Evolutionary conservation across 768 basidiomycete genomes (phyloP), one percentile per base, ranked within the genome.

Genomic region (Suillus variegatus): DNA sequence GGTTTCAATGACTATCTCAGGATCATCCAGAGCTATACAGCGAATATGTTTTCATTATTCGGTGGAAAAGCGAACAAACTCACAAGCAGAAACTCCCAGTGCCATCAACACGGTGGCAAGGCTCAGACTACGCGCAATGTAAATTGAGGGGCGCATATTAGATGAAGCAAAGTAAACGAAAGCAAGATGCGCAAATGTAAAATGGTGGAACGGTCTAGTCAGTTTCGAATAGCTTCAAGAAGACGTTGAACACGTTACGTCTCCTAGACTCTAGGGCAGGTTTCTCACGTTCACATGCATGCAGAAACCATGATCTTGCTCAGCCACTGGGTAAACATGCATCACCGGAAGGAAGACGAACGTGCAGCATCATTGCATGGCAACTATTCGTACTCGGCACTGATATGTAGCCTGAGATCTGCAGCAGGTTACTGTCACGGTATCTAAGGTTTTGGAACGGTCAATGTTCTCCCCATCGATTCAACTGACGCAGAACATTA

Each of bases 1-100:
- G 64, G 88, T 87, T 67, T 76, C 68, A 14, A 82, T 77, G 47
- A 76, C 61, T 64, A 93, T 78, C 72, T 88, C 88, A 57, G 86
- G 88, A 67, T 85, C 86, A 38, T 66, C 70, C 44, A 75, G 70
- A 64, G 74, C 71, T 72, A 57, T 63, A 58, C 38, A 25, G 28
- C 35, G n/a, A 13, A 10, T 44, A 25, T 12, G 22, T 35, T 38
- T 44, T 40, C 56, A 64, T 60, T 41, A n/a, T 51, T 20, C 41
- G 35, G 56, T 61, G 46, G 60, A 58, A 32, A 38, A 25, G n/a
- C 10, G 6, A 44, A 10, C 16, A 22, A 70, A 64, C 77, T 22
- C 36, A 77, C 77, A 70, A 25, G 74, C 70, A 72, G 73, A 74
- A 55, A 71, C 75, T n/a, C 71, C 66, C n/a, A 75, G 73, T 54